Base-by-base conservation (phyloP, 345 rosid genomes). In the Reutealis trisperma region DNA sequence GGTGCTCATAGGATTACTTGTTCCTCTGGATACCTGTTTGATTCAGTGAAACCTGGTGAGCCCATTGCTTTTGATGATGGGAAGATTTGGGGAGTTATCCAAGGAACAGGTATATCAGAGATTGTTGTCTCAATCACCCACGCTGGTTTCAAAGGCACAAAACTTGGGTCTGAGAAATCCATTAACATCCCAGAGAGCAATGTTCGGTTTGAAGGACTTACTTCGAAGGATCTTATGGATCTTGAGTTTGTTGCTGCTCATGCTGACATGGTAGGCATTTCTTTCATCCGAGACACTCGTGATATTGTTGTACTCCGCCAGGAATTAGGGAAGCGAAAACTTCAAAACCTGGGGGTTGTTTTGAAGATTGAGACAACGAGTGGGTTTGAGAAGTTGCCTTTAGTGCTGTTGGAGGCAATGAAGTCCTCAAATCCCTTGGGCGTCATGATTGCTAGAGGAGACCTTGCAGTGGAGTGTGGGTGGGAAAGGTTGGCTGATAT, bases 381-480 rank as follows among this genome's bases (percentile, higher is more conserved):
- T 57, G 93, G 90, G 75, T 88, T 88, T 24, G 78, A 85, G 84
- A 88, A 84, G 22, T 51, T 91, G 66, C 85, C 91, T 4, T 79
- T 78, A 49, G 74, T 91, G 77, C 87, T 91, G 0, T 68, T 91
- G 71, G 90, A 89, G 71, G 90, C 91, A 22, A 89, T 91, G 95
- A 89, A 88, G 73, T 83, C 85, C 67, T 62, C 82, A 11, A 89
- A 90, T 84, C 95, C 90, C 34, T 67, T 91, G 15, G 95, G 95
- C 61, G 88, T 89, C 67, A 91, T 89, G 93, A 86, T 91, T 79
- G 95, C 93, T 24, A 70, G 93, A 82, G 95, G 95, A 32, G 93
- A 89, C 85, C 95, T 91, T 75, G 95, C 93, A 0, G 95, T 91
- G 45, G 95, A 91, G 74, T 89, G 95, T 77, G 95, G 95, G 42